These are phyloP conservation scores for Dalbergia cultrata DNA, from an alignment of 306 rosid species.

Conservation along the genomic window DNA sequence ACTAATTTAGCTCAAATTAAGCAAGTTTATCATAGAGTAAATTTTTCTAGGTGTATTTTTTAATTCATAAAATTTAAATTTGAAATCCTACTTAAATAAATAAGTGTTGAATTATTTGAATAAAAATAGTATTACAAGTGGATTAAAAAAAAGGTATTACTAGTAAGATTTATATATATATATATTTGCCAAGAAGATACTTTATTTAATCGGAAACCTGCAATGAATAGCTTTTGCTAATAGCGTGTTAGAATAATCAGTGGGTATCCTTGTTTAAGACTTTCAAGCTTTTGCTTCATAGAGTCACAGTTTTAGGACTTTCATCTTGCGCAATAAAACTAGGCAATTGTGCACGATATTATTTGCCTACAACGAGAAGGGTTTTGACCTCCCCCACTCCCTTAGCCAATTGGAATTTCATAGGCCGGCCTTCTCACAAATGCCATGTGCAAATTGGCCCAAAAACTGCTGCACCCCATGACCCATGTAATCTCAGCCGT, in stretches of 20 bases:
- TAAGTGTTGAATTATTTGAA: too few relatives aligned
- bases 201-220: background rate
- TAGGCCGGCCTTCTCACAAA: background rate
- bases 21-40: too few relatives aligned
- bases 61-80: too few relatives aligned
- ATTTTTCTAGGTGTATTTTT: too few relatives aligned
- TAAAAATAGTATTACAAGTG: too few relatives aligned
- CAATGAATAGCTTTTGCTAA: background rate
- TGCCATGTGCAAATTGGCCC: background rate
- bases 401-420: conserved; percentile 27
- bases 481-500: background rate
- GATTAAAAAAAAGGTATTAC: too few relatives aligned
- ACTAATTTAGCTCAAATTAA: too few relatives aligned
- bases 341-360: background rate
- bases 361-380: background rate
- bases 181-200: too few relatives aligned
- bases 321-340: background rate
- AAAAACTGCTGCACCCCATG: too few relatives aligned
- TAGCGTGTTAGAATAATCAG: conserved; percentile 5
- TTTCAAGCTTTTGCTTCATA: background rate
- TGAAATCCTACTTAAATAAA: too few relatives aligned
- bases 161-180: too few relatives aligned
- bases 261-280: conserved; percentile 35
- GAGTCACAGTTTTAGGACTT: conserved; percentile 1
- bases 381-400: conserved; percentile 13